These are phyloP conservation scores for Auriscalpium vulgare DNA, from an alignment of 768 basidiomycete species.

Conservation along the genomic window DNA sequence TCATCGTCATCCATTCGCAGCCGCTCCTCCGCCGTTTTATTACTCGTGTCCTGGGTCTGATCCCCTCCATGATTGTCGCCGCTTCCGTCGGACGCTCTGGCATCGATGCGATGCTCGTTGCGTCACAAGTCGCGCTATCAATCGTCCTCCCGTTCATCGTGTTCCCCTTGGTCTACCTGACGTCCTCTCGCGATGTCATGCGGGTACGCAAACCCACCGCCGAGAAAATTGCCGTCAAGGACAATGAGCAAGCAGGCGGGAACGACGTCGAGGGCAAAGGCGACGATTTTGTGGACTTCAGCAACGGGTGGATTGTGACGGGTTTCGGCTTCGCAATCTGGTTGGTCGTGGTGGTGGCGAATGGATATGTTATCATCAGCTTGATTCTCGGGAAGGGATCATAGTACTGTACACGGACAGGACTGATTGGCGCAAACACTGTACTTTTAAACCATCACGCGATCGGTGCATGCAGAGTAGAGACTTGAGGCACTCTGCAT, in stretches of 20 bases:
- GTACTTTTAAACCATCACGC: no score
- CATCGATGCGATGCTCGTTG: constrained; percentile 73
- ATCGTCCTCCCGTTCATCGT: constrained; percentile 81
- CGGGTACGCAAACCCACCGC: constrained; percentile 27
- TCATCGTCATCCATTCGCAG: constrained; percentile 29
- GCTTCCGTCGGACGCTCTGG: constrained; percentile 61
- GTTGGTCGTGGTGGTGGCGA: constrained; percentile 60
- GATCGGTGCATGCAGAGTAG: no score
- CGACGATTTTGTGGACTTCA: constrained; percentile 49
- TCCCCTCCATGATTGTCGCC: constrained; percentile 79
- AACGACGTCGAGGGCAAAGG: constrained; percentile 15
- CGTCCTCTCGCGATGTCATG: constrained; percentile 64
- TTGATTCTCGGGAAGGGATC: constrained; percentile 33
- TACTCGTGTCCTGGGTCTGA: constrained; percentile 73
- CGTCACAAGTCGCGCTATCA: constrained; percentile 76
- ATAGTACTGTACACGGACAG: no score
- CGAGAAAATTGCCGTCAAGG: neutral
- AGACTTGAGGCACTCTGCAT: no score
- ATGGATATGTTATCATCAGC: constrained; percentile 66
- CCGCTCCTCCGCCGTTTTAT: constrained; percentile 71
- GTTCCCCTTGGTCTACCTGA: constrained; percentile 74
- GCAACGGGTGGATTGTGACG: constrained; percentile 46
- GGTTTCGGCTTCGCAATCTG: constrained; percentile 51
- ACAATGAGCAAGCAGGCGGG: neutral
- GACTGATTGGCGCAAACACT: no score